Base-by-base conservation (phyloP, 176 grass and related monocot genomes). In the Musa troglodytarum region DNA sequence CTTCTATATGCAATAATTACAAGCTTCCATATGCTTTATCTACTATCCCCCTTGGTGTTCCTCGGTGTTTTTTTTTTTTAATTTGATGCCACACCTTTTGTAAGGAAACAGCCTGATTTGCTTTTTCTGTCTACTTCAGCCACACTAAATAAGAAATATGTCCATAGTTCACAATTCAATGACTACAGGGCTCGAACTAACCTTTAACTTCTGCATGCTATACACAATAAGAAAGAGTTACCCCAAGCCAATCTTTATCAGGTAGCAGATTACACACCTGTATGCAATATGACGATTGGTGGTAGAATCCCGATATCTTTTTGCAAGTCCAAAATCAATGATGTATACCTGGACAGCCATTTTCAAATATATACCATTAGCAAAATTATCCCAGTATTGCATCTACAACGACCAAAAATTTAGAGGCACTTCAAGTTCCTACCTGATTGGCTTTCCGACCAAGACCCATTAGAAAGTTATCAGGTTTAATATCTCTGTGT, bases 311-410 rank as follows among this genome's bases (percentile, higher is more conserved):
- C 95, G 79, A 49, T 98, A 98, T 81, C 95, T 91, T 91, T 98
- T 98, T 73, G 90, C 95, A 84, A 98, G 95, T 19, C 95, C 95
- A 80, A 98, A 98, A 82, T 98, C 95, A 84, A 98, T 98, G 80
- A 93, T 85, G 65, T 93, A 98, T 22, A 98, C 95, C 95, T 98
- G 71, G 63, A 82, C 59, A 79, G 74, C 54, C 80, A 82, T 12
- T 65, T 73, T 51, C 19, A 73, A 22, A 73, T 17, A 54, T 28
- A 83, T 64, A 69, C 61, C 49, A 71, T 86, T 73, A 52, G 56
- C 61, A 54, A 1, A 26, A 57, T 59, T 55, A 70, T 62, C 19
- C 69, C 16, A 78, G 14, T 43, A 74, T 77, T 25, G 57, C 20
- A 64, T 68, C 71, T 22, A 53, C 21, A 70, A 16, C 53, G 8